phyloP scores from a whole-genome alignment of 768 basidiomycete species.

The Russula dissimulans region DNA sequence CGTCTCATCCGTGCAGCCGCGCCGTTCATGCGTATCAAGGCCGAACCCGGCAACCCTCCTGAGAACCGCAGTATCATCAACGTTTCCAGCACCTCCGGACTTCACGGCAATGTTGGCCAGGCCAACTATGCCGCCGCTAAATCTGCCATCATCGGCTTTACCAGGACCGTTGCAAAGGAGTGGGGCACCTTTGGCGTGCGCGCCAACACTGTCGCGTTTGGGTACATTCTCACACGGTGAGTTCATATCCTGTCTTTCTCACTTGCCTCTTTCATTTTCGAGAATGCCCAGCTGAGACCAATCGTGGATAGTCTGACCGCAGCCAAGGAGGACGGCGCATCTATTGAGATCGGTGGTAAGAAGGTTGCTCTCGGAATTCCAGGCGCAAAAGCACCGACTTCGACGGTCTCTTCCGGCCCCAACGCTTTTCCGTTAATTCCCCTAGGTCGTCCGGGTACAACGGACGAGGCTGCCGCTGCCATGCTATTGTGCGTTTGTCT shows the following conservation, averaged over 20 bases:
- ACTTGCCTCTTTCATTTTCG: neutral
- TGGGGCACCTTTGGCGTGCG: slow-evolving; percentile 80
- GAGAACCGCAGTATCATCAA: slow-evolving; percentile 74
- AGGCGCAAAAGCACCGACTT: slow-evolving; percentile 33
- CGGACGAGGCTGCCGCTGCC: slow-evolving; percentile 69
- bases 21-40: slow-evolving; percentile 78
- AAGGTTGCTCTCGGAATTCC: slow-evolving; percentile 79
- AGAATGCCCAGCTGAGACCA: neutral
- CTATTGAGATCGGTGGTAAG: slow-evolving; percentile 75
- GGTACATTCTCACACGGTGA: slow-evolving; percentile 30
- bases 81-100: slow-evolving; percentile 72
- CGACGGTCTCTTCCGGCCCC: slow-evolving; percentile 31
- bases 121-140: slow-evolving; percentile 77
- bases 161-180: slow-evolving; percentile 82
- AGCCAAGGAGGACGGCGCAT: slow-evolving; percentile 66
- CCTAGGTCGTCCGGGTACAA: slow-evolving; percentile 53
- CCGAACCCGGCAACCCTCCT: slow-evolving; percentile 31
- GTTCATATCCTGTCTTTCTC: slow-evolving; percentile 3
- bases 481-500: slow-evolving; percentile 60
- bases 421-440: slow-evolving; percentile 42
- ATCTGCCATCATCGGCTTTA: slow-evolving; percentile 66
- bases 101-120: slow-evolving; percentile 84
- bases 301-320: slow-evolving; percentile 49
- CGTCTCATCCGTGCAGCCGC: slow-evolving; percentile 76
- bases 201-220: slow-evolving; percentile 74